Conservation (phyloP, 2,329 filamentous ascomycete species). For the Graphium sp. region DNA sequence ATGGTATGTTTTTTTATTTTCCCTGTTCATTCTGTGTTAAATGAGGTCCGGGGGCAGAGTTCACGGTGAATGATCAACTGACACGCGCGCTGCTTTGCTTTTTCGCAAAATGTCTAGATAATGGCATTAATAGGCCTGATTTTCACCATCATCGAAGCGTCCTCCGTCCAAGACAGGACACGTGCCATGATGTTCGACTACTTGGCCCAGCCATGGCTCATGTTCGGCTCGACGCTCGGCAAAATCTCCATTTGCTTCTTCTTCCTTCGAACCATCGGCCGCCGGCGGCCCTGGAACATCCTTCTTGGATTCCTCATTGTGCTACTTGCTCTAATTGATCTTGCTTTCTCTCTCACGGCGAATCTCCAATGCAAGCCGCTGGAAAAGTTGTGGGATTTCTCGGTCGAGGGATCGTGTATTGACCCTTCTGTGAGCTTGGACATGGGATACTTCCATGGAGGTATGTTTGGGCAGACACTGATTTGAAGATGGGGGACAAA, state of each 20-base stretch:
- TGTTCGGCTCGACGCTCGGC: conserved; percentile 15
- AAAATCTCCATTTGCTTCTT: conserved; percentile 19
- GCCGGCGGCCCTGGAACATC: conserved; percentile 13
- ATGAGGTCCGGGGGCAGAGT: too few species aligned
- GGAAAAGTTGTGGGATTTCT: conserved; percentile 17
- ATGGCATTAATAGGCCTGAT: conserved; percentile 16
- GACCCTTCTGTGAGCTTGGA: conserved; percentile 13
- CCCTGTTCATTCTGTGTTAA: background rate
- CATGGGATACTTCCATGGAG: conserved; percentile 18
- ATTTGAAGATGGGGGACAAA: too few species aligned
- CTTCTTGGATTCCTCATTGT: conserved; percentile 13
- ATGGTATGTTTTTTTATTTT: conserved; percentile 10
- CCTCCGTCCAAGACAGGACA: conserved; percentile 9
- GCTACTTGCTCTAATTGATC: conserved; percentile 14
- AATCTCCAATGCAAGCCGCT: conserved; percentile 19
- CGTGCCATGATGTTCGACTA: conserved; percentile 16
- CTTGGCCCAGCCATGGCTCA: conserved; percentile 17
- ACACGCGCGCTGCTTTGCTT: background rate
- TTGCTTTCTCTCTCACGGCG: conserved; percentile 14
- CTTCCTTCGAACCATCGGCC: conserved; percentile 14
- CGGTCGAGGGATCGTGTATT: conserved; percentile 14
- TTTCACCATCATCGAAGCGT: conserved; percentile 16
- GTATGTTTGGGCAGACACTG: conserved; percentile 1
- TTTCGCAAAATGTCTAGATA: conserved; percentile 9
- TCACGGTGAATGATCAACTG: too few species aligned